Percentiles rank a stretch among this genome's conserved stretches.
Evolutionary conservation across 306 rosid genomes (phyloP).

Genomic region (Geum urbanum): DNA sequence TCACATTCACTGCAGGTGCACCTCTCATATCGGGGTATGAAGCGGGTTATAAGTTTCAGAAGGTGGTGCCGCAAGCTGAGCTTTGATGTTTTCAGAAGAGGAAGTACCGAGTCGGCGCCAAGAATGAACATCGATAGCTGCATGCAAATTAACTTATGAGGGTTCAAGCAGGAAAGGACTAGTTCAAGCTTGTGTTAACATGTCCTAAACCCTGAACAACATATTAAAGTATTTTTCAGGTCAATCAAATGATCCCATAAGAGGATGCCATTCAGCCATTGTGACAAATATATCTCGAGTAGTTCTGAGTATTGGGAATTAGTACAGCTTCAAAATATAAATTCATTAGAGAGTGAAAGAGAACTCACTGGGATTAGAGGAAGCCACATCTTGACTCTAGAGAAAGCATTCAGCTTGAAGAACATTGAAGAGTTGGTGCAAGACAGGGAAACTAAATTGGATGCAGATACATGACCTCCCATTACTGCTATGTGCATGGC

Average conservation of each 20-base stretch:
- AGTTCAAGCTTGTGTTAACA: not conserved
- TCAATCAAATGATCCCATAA: not conserved
- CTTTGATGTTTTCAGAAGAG: constrained; percentile 20
- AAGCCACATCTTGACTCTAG: constrained; percentile 37
- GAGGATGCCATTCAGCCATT: not conserved
- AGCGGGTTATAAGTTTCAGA: constrained; percentile 22
- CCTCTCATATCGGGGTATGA: constrained; percentile 29
- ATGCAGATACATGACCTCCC: constrained; percentile 33
- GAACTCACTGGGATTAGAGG: constrained; percentile 30
- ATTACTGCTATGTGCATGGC: constrained; percentile 34
- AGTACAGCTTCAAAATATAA: not conserved
- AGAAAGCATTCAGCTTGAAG: constrained; percentile 26
- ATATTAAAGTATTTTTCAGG: not conserved
- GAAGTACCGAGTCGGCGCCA: constrained; percentile 26
- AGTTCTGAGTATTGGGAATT: not conserved
- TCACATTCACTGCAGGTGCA: constrained; percentile 34
- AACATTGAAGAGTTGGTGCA: constrained; percentile 42
- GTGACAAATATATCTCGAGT: not conserved
- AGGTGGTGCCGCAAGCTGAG: constrained; percentile 25
- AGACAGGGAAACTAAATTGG: constrained; percentile 32
- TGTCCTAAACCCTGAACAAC: not conserved
- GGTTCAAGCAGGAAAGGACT: not conserved
- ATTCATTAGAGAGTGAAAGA: not conserved
- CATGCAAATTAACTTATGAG: not conserved
- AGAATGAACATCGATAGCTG: constrained; percentile 37